Evolutionary conservation across 192 early-diverging fungal species (phyloP).

Genomic region (Backusella luteola): DNA sequence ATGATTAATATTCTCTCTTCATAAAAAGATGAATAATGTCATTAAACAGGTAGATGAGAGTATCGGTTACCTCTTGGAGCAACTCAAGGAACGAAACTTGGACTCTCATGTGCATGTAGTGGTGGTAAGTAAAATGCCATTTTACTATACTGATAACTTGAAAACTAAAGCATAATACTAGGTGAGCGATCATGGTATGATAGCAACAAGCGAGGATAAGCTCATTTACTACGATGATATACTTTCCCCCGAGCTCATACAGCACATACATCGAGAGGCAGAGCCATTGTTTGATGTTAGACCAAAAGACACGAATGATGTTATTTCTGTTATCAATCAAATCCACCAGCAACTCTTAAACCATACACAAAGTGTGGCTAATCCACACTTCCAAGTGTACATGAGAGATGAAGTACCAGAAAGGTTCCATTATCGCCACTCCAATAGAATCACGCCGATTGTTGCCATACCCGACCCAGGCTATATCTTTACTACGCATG

Average conservation of each 20-base stretch:
- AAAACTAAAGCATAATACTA: background rate
- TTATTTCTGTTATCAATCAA: constrained; percentile 30
- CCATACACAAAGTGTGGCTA: constrained; percentile 28
- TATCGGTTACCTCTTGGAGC: constrained; percentile 58
- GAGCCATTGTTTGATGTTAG: constrained; percentile 64
- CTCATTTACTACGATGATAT: constrained; percentile 75
- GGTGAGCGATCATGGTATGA: constrained; percentile 89
- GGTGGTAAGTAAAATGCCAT: constrained; percentile 8
- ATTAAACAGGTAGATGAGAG: constrained; percentile 54
- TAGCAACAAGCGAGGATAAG: constrained; percentile 41
- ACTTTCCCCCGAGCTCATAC: constrained; percentile 32
- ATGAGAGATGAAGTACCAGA: constrained; percentile 66
- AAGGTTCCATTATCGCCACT: constrained; percentile 66
- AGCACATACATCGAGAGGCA: constrained; percentile 50
- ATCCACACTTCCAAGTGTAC: constrained; percentile 60
- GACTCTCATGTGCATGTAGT: constrained; percentile 64
- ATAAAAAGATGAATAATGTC: constrained; percentile 51
- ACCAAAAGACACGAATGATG: constrained; percentile 37
- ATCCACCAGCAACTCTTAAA: constrained; percentile 54
- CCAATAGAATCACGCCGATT: constrained; percentile 72
- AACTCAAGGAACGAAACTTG: constrained; percentile 55
- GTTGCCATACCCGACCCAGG: constrained; percentile 65
- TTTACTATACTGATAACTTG: background rate
- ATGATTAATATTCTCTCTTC: background rate
- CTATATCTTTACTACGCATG: constrained; percentile 46